Percentiles rank a stretch among this genome's conserved stretches.
Evolutionary conservation across 805 yeast species (phyloP).

Genomic region (Teunomyces cretensis): DNA sequence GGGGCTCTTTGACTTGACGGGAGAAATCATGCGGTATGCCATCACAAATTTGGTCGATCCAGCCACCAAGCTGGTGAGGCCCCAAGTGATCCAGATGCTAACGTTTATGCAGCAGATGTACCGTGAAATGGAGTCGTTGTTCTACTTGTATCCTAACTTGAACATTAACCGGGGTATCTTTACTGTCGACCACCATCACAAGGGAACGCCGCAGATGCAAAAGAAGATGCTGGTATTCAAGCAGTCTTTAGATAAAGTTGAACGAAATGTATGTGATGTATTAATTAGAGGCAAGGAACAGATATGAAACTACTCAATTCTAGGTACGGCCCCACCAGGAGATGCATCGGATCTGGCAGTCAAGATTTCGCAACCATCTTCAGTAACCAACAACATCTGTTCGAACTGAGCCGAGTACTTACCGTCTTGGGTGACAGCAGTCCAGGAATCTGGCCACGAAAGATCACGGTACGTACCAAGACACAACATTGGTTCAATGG

Average conservation of each 20-base stretch:
- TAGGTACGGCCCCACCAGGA: constrained; percentile 83
- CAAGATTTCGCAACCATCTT: constrained; percentile 86
- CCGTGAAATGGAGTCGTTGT: constrained; percentile 10
- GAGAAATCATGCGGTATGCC: constrained; percentile 42
- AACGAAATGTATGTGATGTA: constrained; percentile 19
- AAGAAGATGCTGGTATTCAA: constrained; percentile 24
- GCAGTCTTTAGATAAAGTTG: constrained; percentile 23
- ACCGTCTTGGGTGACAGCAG: constrained; percentile 89
- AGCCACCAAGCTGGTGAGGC: background rate
- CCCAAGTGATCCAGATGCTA: constrained; percentile 3
- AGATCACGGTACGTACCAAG: constrained; percentile 77
- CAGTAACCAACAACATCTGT: constrained; percentile 90
- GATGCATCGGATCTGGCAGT: constrained; percentile 77
- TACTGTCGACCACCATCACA: constrained; percentile 9
- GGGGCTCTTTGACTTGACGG: constrained; percentile 43
- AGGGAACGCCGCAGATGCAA: constrained; percentile 11
- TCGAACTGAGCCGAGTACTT: constrained; percentile 90
- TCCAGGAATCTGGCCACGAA: constrained; percentile 98
- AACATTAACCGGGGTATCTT: constrained; percentile 18
- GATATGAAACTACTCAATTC: constrained; percentile 38
- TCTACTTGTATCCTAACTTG: constrained; percentile 16
- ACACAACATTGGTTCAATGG: constrained; percentile 96
- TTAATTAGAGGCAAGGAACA: constrained; percentile 20
- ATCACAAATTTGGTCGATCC: constrained; percentile 23
- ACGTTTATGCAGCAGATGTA: constrained; percentile 17